These are phyloP conservation scores for Agrostemma githago DNA, from an alignment of 148 eudicot species.

Conservation along the genomic window DNA sequence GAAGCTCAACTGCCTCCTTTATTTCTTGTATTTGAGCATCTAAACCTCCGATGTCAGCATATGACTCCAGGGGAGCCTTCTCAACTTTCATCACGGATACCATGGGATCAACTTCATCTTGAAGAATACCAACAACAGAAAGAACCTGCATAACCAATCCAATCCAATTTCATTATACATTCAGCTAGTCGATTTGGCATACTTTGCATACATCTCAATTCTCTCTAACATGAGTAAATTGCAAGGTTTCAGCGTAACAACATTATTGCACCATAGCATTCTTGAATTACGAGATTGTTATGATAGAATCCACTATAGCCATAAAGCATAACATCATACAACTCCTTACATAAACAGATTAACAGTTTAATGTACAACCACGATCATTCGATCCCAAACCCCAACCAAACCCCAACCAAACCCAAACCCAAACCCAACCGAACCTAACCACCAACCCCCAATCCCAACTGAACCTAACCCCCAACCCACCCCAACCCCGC, in stretches of 20 bases:
- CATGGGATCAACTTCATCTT: slow-evolving; percentile 98
- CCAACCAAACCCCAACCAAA: background rate
- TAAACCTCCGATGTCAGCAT: slow-evolving; percentile 96
- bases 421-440: background rate
- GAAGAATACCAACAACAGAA: slow-evolving; percentile 96
- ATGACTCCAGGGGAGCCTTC: slow-evolving; percentile 95
- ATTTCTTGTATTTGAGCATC: slow-evolving; percentile 99
- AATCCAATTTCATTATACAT: background rate
- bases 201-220: background rate
- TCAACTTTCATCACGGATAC: slow-evolving; percentile 99
- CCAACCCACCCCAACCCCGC: background rate
- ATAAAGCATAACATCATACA: background rate
- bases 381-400: background rate
- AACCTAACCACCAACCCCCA: too few species aligned
- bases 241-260: background rate
- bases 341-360: background rate
- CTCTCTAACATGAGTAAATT: background rate
- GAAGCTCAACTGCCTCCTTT: slow-evolving; percentile 97
- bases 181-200: background rate
- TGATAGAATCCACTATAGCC: background rate
- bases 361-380: background rate
- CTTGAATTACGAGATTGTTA: background rate
- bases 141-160: slow-evolving; percentile 55
- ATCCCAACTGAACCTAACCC: too few species aligned
- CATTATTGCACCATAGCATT: background rate